Evolutionary conservation across 1,284 basidiomycete species (phyloP).

Genomic region (Stereum hirsutum): DNA sequence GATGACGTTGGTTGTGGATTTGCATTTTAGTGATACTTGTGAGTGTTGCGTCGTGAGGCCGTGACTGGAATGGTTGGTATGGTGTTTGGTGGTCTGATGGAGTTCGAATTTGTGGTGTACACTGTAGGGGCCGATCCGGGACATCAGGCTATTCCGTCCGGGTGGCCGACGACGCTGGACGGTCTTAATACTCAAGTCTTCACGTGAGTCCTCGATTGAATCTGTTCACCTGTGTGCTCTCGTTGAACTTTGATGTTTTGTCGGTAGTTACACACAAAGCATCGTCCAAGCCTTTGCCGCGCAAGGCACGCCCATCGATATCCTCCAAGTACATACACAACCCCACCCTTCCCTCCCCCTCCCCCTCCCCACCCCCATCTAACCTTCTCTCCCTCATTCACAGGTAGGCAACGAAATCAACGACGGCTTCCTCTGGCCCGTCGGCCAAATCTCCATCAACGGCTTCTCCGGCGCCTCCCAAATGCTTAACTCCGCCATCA

Average conservation of each 20-base stretch:
- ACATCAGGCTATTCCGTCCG: constrained; percentile 48
- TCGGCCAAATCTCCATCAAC: constrained; percentile 42
- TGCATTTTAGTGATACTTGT: constrained; percentile 62
- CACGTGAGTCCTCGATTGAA: constrained; percentile 34
- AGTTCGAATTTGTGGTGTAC: background rate
- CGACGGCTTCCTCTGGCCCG: constrained; percentile 53
- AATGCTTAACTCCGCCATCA: constrained; percentile 48
- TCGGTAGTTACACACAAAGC: constrained; percentile 38
- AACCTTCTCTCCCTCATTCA: background rate
- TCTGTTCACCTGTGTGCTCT: too few relatives aligned
- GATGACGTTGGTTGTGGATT: constrained; percentile 46
- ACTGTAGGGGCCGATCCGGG: constrained; percentile 56
- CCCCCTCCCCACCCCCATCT: too few relatives aligned
- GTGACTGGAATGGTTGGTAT: background rate
- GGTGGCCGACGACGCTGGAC: constrained; percentile 44
- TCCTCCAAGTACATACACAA: constrained; percentile 34
- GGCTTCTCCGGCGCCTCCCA: constrained; percentile 48
- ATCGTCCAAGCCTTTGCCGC: constrained; percentile 39
- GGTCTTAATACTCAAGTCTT: constrained; percentile 47
- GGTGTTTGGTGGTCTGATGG: constrained; percentile 1
- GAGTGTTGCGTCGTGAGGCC: constrained; percentile 13
- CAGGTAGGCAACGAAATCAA: constrained; percentile 59
- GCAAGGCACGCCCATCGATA: constrained; percentile 46
- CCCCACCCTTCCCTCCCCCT: too few relatives aligned
- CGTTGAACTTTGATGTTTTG: background rate